A percentile compares a stretch with the other conserved stretches of the same genome.
Evolutionary conservation across 2,329 filamentous ascomycete genomes (phyloP).

Genomic region (Amauroascus niger): DNA sequence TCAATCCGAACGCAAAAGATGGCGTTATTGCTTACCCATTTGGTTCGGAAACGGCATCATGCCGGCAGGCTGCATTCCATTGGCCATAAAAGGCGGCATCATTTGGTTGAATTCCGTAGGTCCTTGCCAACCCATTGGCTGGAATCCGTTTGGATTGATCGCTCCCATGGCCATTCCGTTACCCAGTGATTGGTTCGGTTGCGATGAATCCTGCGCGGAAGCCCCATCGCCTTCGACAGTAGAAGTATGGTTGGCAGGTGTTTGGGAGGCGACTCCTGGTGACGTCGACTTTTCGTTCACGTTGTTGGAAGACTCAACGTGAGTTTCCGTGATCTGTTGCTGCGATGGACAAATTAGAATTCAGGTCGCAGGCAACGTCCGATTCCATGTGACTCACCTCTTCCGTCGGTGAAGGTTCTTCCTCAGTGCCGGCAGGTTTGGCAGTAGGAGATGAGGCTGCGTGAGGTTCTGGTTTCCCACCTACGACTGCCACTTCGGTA

Average conservation of each 20-base stretch:
- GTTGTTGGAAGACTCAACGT: not conserved
- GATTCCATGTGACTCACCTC: not conserved
- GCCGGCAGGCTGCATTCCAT: slow-evolving; percentile 35
- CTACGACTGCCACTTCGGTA: not conserved
- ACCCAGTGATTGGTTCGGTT: slow-evolving; percentile 10
- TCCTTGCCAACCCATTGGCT: slow-evolving; percentile 53
- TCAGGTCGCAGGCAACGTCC: not conserved
- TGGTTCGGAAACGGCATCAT: slow-evolving; percentile 60
- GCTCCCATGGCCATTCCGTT: slow-evolving; percentile 37
- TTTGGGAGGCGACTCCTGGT: not conserved
- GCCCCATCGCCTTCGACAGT: slow-evolving; percentile 17
- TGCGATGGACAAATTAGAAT: not conserved
- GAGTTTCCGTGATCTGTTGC: not conserved
- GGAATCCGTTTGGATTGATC: slow-evolving; percentile 41
- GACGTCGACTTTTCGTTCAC: not conserved
- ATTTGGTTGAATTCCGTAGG: slow-evolving; percentile 57
- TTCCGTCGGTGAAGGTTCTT: not conserved
- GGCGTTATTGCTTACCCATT: slow-evolving; percentile 68
- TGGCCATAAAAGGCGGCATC: slow-evolving; percentile 53
- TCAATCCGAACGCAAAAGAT: not conserved
- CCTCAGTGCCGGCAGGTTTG: not conserved
- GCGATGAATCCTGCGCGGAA: not conserved
- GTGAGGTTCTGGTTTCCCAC: not conserved
- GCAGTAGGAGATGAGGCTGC: not conserved
- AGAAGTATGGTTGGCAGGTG: not conserved